phyloP scores from a whole-genome alignment of 2,329 filamentous ascomycete species.

The Ampelomyces quisqualis region DNA sequence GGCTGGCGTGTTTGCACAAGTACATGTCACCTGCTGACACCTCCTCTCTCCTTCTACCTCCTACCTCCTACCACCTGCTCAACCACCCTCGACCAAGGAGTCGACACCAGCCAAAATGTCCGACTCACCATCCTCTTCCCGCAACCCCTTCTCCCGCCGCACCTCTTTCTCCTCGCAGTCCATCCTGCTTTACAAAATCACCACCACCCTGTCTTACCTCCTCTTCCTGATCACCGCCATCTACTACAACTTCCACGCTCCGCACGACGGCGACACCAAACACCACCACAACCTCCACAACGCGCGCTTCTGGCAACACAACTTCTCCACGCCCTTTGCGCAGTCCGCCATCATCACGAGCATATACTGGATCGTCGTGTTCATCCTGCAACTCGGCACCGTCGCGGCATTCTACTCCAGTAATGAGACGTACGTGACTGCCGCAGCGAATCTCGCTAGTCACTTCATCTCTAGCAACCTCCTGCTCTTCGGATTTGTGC shows the following conservation, averaged over 20 bases:
- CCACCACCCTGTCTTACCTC: constrained; percentile 73
- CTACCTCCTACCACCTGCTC: too few species aligned
- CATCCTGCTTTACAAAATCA: constrained; percentile 71
- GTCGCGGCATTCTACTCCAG: constrained; percentile 73
- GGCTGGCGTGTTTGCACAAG: not conserved
- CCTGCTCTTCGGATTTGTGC: constrained; percentile 76
- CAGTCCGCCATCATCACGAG: constrained; percentile 64
- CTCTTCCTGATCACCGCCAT: constrained; percentile 70
- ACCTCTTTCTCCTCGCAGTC: constrained; percentile 63
- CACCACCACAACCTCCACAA: constrained; percentile 49
- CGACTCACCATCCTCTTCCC: constrained; percentile 7
- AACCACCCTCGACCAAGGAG: not conserved
- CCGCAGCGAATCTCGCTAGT: constrained; percentile 73
- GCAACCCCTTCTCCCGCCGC: constrained; percentile 74
- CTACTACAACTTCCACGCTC: constrained; percentile 69
- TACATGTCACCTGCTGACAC: too few species aligned
- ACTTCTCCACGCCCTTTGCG: constrained; percentile 71
- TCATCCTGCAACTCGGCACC: constrained; percentile 74
- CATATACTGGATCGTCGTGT: constrained; percentile 79
- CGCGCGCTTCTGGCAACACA: constrained; percentile 73
- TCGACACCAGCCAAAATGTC: constrained; percentile 12
- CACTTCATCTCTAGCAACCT: constrained; percentile 88
- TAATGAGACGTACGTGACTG: constrained; percentile 62
- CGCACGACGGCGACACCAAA: constrained; percentile 65
- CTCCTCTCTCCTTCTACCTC: too few species aligned